Conservation (phyloP, 306 rosid species). For the Cicer pinnatifidum region DNA sequence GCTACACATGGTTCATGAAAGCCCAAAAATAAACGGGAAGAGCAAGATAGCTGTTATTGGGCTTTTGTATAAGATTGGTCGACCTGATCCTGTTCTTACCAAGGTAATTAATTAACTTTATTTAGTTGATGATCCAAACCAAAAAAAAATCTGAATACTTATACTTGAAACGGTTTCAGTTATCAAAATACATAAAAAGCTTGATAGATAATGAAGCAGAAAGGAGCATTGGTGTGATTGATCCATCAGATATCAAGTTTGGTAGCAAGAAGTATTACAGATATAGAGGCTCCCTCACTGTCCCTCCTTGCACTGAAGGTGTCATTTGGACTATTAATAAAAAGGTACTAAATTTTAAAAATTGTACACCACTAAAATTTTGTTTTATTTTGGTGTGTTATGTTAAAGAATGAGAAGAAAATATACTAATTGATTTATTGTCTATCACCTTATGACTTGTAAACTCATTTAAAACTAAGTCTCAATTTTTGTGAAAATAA, state of each 20-base stretch:
- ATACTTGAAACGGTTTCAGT: conserved; percentile 48
- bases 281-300: conserved; percentile 76
- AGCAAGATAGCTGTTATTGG: conserved; percentile 59
- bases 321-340: conserved; percentile 72
- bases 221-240: conserved; percentile 51
- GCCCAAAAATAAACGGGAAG: conserved; percentile 36
- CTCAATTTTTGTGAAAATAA: too few relatives aligned
- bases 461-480: too few relatives aligned
- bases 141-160: neutral
- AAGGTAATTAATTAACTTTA: conserved; percentile 49
- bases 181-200: conserved; percentile 41
- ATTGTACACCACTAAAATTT: too few relatives aligned
- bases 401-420: too few relatives aligned
- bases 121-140: neutral
- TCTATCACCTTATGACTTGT: too few relatives aligned
- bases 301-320: conserved; percentile 80
- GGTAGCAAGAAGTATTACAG: conserved; percentile 60
- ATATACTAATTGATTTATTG: too few relatives aligned
- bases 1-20: conserved; percentile 73
- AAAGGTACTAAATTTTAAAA: conserved; percentile 46
- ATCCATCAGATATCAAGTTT: conserved; percentile 54
- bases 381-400: too few relatives aligned
- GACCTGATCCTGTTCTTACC: conserved; percentile 53
- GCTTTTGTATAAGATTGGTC: conserved; percentile 59
- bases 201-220: conserved; percentile 46